Base-by-base conservation (phyloP, 108 stramenopile species). In the Conticribra guillardii region DNA sequence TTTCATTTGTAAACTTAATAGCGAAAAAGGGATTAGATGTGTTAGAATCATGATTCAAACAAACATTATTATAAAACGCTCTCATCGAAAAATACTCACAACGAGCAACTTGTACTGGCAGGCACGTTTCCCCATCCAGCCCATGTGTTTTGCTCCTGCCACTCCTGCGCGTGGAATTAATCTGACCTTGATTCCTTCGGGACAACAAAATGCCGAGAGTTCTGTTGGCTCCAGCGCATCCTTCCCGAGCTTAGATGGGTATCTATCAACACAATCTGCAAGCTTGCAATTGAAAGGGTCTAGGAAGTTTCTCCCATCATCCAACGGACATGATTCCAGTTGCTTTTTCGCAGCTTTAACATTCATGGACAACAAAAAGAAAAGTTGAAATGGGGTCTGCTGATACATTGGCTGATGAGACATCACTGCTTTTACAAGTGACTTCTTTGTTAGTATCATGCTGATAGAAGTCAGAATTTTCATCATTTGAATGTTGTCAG, bases 1-100 rank as follows among this genome's bases (percentile, higher is more conserved):
- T 37, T 1, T 30, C 64, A 56, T 59, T 62, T 34, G 72, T 73
- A 21, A 73, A 73, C 64, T 60, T 2, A 60, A 14, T 27, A 60
- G 0, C 24, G 37, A 41, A 41, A 9, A 41, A 9, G 5, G 11
- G 37, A 2, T 19, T 37, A 23, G 37, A 44, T 32, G 14, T 19
- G 2, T 21, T 7, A 45, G 14, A 1, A 1, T 1, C 1, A 53
- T 21, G 1, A 17, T 24, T 2, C 14, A 53, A 21, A 24, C 1
- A 21, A 24, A 53, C n/a, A n/a, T n/a, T n/a, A n/a, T n/a, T n/a
- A n/a, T n/a, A 1, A 53, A 41, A 21, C n/a, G 37, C 15, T 1
- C 1, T 32, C 26, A 11, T 9, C 11, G 37, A 11, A 11, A 9
- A 11, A 41, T 4, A 41, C 59, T 60, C 19, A 60, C 59, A 23